Evolutionary conservation across 129 eudicot species (phyloP), one percentile per base, ranked within the genome.

Genomic region (Flaveria robusta): DNA sequence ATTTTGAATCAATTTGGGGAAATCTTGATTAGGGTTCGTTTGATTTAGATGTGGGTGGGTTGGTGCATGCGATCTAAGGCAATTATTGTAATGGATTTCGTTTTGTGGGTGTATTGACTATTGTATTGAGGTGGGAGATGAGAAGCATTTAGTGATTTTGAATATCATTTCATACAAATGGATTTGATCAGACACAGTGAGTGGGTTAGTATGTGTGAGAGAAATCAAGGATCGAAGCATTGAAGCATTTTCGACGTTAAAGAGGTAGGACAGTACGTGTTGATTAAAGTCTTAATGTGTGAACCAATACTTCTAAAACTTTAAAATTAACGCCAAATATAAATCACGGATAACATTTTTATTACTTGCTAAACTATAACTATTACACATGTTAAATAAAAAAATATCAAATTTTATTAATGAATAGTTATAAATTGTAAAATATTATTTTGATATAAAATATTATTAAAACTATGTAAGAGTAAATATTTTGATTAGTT

Each of bases 241-340:
- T 88, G 88, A 85, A 91, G 71, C 72, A 79, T 74, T 88, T 80
- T 81, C 95, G 97, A 85, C 90, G 86, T 81, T 76, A 83, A 83
- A 87, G 71, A 60, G 7, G 85, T 81, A 75, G 74, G 77, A 71
- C 29, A 80, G 77, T 96, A 87, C 97, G 96, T 89, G 97, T 64
- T 77, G 52, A 69, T 50, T 68, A 75, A 75, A 39, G 72, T 71
- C 71, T 71, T 39, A 23, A 46, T 13, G 20, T 55, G 24, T 55
- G 26, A 19, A 1, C 8, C 27, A 5, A 12, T 37, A 26, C 66
- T 26, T 14, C 27, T 13, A 11, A 9, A 58, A 20, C 19, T 5
- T 52, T 16, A 10, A 42, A 34, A 34, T 0, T 42, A 10, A 42
- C 13, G 2, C 39, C 7, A 34, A 34, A 34, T 34, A 34, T 34